These are phyloP conservation scores for Phaffia australis DNA, from an alignment of 768 basidiomycete genomes.

Conservation along the genomic window DNA sequence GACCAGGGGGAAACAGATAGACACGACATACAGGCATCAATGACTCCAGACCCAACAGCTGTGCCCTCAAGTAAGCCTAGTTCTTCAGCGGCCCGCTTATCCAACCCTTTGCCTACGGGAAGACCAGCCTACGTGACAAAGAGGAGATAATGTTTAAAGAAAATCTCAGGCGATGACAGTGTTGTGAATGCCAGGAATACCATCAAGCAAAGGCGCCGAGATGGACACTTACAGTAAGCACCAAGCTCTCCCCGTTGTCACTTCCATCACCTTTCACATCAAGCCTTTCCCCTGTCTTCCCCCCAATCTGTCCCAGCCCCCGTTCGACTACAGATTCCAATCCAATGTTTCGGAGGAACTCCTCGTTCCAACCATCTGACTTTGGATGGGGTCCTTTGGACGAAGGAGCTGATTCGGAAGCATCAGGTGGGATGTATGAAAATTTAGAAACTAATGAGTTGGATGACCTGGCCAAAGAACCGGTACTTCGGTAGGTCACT, in stretches of 20 bases:
- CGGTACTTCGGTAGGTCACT: slow-evolving; percentile 83
- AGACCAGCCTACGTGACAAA: slow-evolving; percentile 55
- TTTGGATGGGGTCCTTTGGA: slow-evolving; percentile 38
- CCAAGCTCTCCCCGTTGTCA: slow-evolving; percentile 15
- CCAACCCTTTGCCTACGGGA: slow-evolving; percentile 75
- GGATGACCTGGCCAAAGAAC: slow-evolving; percentile 60
- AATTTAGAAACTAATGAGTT: slow-evolving; percentile 97
- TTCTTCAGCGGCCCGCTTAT: slow-evolving; percentile 65
- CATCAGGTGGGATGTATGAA: slow-evolving; percentile 64
- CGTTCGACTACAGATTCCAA: slow-evolving; percentile 57
- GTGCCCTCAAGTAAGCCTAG: slow-evolving; percentile 76
- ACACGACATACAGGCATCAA: slow-evolving; percentile 63
- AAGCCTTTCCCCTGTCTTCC: slow-evolving; percentile 45
- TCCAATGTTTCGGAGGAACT: slow-evolving; percentile 79
- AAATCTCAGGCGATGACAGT: not conserved
- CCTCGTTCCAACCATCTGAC: slow-evolving; percentile 65
- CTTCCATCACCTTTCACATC: not conserved
- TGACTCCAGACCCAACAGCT: slow-evolving; percentile 84
- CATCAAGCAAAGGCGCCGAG: not conserved
- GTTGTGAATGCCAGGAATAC: not conserved
- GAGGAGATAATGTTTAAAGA: slow-evolving; percentile 41
- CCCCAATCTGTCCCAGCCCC: slow-evolving; percentile 67
- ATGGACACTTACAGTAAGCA: slow-evolving; percentile 15
- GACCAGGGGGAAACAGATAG: not conserved
- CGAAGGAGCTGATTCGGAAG: slow-evolving; percentile 29